phyloP scores from a whole-genome alignment of 75 land plant species.

The Gnetum montanum region DNA sequence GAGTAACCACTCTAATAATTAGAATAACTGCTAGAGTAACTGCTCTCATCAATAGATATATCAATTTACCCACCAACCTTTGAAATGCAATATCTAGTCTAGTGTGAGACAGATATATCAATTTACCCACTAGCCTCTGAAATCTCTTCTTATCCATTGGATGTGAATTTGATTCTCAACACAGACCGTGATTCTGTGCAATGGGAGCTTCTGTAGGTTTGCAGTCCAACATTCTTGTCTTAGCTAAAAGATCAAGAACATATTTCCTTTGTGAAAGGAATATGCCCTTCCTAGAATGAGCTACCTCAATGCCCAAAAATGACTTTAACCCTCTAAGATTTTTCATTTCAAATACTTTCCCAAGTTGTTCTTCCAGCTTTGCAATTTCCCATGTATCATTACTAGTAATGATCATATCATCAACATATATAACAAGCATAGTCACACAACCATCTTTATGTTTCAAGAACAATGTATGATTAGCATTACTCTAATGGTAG shows the following conservation, averaged over 20 bases:
- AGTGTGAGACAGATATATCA: conserved; percentile 16
- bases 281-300: conserved; percentile 7
- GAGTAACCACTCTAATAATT: no score
- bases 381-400: conserved; percentile 9
- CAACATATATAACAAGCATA: conserved; percentile 12
- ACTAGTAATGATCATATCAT: conserved; percentile 20
- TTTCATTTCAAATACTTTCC: background rate
- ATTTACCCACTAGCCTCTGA: conserved; percentile 4
- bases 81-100: conserved; percentile 12
- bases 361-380: background rate
- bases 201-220: conserved; percentile 9
- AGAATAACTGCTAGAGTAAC: no score
- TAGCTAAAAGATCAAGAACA: conserved; percentile 8
- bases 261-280: conserved; percentile 18
- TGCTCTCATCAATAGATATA: no score
- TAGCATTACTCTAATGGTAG: background rate
- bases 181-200: background rate
- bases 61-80: no score
- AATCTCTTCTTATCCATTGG: conserved; percentile 1
- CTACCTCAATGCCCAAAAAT: conserved; percentile 10
- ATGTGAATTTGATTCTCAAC: background rate
- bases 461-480: conserved; percentile 10
- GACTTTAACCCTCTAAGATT: background rate
- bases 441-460: background rate
- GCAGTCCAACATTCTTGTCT: conserved; percentile 4